These are phyloP conservation scores for Boletus albobrunnescens DNA, from an alignment of 1,284 basidiomycete genomes.

Conservation along the genomic window DNA sequence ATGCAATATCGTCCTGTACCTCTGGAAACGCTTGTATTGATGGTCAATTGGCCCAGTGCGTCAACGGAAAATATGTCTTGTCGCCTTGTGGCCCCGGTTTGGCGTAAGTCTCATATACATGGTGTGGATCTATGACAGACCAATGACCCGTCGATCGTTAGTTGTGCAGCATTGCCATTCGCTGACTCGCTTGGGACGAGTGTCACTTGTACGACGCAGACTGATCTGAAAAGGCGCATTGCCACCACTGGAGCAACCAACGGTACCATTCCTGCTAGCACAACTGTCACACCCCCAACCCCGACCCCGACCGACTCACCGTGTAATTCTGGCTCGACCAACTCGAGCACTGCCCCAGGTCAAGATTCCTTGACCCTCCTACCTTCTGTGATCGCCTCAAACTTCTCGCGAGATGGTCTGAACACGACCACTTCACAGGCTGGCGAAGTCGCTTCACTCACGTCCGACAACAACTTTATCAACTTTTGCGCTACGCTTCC, in stretches of 20 bases:
- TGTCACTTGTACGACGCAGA: not conserved
- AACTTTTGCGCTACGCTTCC: slow-evolving; percentile 42
- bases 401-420: slow-evolving; percentile 46
- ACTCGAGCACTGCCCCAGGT: slow-evolving; percentile 31
- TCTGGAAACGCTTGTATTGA: not conserved
- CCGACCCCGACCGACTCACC: not conserved
- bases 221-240: slow-evolving; percentile 35
- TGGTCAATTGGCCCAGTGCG: not conserved
- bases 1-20: not conserved
- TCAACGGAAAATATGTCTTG: not conserved
- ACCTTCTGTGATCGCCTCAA: slow-evolving; percentile 42
- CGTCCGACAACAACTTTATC: slow-evolving; percentile 51
- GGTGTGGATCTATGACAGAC: not conserved
- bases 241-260: slow-evolving; percentile 37
- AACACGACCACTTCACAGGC: slow-evolving; percentile 28
- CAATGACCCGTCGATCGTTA: not conserved
- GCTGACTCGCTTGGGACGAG: not conserved
- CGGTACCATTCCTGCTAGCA: slow-evolving; percentile 5
- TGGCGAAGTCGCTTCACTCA: slow-evolving; percentile 45
- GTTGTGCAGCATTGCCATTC: not conserved
- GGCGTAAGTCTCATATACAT: not conserved
- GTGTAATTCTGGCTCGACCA: slow-evolving; percentile 32
- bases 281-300: slow-evolving; percentile 4
- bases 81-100: not conserved
- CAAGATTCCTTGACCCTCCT: slow-evolving; percentile 43